Evolutionary conservation across 257 asterid genomes (phyloP), one percentile per base, ranked within the genome.

Genomic region (Nicotiana undulata): DNA sequence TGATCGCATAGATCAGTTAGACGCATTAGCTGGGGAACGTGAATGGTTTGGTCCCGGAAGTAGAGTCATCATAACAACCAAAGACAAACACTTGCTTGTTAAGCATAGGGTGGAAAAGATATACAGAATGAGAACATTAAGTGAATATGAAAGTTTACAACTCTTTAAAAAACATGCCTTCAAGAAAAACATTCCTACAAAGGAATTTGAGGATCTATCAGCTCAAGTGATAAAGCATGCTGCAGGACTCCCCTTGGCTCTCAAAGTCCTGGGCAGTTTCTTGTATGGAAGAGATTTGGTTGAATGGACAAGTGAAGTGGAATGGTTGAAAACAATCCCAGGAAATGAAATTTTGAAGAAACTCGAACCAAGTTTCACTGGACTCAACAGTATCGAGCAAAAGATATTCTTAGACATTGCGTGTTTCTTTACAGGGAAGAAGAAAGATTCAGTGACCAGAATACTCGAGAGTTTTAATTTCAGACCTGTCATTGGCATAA

Each of bases 51-150:
- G 79, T 75, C 61, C 17, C 1, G 61, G 79, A 17, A 75, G 79
- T 75, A 75, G 79, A 75, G 16, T 78, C 53, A 58, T 78, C 6
- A 37, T 77, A 59, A 77, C 81, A 77, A 77, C 81, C 1, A 34
- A 55, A 29, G 34, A 77, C 18, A 61, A 58, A 44, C 81, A 77
- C 34, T 58, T 77, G 6, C 52, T 77, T 29, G 13, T 66, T 31
- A 32, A 11, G 7, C 26, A 66, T 15, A 9, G 37, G 6, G 52
- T 29, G 11, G 55, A n/a, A 1, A 17, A 12, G 37, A 56, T 59
- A 18, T 77, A 77, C 17, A 29, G 37, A 10, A 34, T 58, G 32
- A 13, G 37, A 15, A 6, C n/a, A 29, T 60, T 77, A 59, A 12
- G 20, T 18, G 53, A 59, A 37, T 9, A 11, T 58, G 81, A 58